These are phyloP conservation scores for Aspergillus fischeri DNA, from an alignment of 2,329 filamentous ascomycete species.

Conservation along the genomic window DNA sequence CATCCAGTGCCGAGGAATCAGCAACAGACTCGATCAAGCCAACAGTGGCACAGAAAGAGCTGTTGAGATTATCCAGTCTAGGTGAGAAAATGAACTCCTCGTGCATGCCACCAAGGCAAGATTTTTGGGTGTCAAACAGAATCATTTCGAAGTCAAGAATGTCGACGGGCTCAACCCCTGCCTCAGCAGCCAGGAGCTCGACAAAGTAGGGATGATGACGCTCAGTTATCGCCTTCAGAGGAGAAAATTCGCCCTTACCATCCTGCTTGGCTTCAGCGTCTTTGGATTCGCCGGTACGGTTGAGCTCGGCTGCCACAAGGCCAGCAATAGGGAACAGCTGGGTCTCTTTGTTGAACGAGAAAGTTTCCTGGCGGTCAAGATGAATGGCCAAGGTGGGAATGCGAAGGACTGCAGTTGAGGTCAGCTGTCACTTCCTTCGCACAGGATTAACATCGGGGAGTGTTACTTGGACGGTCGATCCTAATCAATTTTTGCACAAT, in stretches of 20 bases:
- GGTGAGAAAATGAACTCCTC: constrained; percentile 95
- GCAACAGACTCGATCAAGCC: constrained; percentile 77
- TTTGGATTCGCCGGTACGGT: constrained; percentile 57
- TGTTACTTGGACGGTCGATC: constrained; percentile 70
- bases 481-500: constrained; percentile 84
- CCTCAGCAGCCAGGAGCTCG: constrained; percentile 76
- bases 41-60: constrained; percentile 88
- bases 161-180: constrained; percentile 64
- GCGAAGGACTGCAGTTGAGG: constrained; percentile 57
- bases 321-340: constrained; percentile 93
- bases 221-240: constrained; percentile 71
- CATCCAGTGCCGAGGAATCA: constrained; percentile 60
- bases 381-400: constrained; percentile 95
- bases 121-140: constrained; percentile 93
- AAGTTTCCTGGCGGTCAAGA: constrained; percentile 78
- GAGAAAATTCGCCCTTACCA: constrained; percentile 61
- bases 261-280: constrained; percentile 29
- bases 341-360: constrained; percentile 94
- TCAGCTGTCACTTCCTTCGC: background rate
- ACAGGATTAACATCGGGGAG: background rate
- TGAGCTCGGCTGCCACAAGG: constrained; percentile 80
- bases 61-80: constrained; percentile 92
- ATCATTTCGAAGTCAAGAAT: constrained; percentile 93
- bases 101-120: constrained; percentile 81
- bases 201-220: constrained; percentile 87